Base-by-base conservation (phyloP, 2,329 filamentous ascomycete genomes). In the Penicillium verrucosum region DNA sequence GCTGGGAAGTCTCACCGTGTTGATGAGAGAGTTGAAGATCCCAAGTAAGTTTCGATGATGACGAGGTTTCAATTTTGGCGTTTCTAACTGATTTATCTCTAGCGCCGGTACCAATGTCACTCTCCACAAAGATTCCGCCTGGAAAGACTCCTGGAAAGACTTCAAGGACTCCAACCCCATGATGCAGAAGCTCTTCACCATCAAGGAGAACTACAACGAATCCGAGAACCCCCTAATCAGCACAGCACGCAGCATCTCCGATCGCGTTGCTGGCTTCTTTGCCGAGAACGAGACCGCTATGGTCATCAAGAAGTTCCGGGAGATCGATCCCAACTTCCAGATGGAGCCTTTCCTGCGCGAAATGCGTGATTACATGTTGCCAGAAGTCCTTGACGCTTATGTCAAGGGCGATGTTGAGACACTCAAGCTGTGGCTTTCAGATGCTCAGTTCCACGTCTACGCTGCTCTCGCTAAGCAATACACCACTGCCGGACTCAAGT, bases 131-230 rank as follows among this genome's bases (percentile, higher is more conserved):
- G 94, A 99, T 67, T 88, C 94, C 14, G 90, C 89, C 23, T 97
- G 93, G 91, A 97, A 96, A 78, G 93, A 97, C 75, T 91, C 92
- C n/a, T 99, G 94, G 94, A 86, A 88, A 68, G 89, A 94, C 50
- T 99, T 97, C 84, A 88, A 89, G 61, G 94, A 99, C 73, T 86
- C 86, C 63, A 96, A 88, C 76, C 91, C 89, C 66, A 77, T 97
- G 57, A 90, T 96, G 73, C 93, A 97, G 76, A 87, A 89, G 56
- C 78, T 97, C 60, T 97, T 96, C 77, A 86, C 82, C 71, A 85
- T 96, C 77, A 92, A 93, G 77, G 86, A 85, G 55, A 87, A 87
- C 55, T 97, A 97, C 78, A 89, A 96, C 65, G 94, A 99, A 77
- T 97, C 94, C 11, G 94, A 99, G 72, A 99, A 99, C 74, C 93